Percentiles rank a stretch among this genome's conserved stretches.
Evolutionary conservation across 1,284 basidiomycete genomes (phyloP).

Genomic region (Mycosarcoma mackinlayi): DNA sequence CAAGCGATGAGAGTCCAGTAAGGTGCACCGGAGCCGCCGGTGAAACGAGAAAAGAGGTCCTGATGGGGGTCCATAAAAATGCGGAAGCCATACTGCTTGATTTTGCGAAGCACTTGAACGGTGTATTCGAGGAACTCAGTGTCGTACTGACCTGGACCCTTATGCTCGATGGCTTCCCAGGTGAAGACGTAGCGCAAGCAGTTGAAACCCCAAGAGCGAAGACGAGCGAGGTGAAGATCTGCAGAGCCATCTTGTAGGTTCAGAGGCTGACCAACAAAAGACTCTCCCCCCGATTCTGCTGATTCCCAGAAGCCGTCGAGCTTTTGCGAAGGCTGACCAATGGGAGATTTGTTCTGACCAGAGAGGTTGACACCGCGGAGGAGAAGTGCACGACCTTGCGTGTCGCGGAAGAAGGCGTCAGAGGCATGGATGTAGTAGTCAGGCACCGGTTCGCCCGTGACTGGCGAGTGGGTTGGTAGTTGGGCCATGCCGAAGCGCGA

Average conservation of each 20-base stretch:
- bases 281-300: constrained; percentile 79
- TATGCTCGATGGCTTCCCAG: constrained; percentile 94
- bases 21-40: constrained; percentile 94
- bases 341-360: constrained; percentile 85
- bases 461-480: constrained; percentile 18
- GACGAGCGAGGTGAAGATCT: constrained; percentile 85
- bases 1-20: constrained; percentile 93
- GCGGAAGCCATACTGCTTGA: constrained; percentile 93
- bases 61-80: constrained; percentile 97
- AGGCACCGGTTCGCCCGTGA: constrained; percentile 43
- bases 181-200: constrained; percentile 89
- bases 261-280: constrained; percentile 81
- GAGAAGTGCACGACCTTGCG: constrained; percentile 81
- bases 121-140: constrained; percentile 92
- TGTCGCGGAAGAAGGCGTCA: constrained; percentile 80
- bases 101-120: constrained; percentile 84
- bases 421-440: constrained; percentile 57
- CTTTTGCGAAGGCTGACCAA: constrained; percentile 74
- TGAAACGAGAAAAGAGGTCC: constrained; percentile 95
- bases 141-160: constrained; percentile 93
- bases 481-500: constrained; percentile 13
- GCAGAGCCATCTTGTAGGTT: constrained; percentile 82
- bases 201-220: constrained; percentile 94
- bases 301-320: constrained; percentile 88
- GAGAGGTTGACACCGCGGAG: constrained; percentile 93